Evolutionary conservation across 305 asterid species (phyloP).

Genomic region (Fraxinus nigra): DNA sequence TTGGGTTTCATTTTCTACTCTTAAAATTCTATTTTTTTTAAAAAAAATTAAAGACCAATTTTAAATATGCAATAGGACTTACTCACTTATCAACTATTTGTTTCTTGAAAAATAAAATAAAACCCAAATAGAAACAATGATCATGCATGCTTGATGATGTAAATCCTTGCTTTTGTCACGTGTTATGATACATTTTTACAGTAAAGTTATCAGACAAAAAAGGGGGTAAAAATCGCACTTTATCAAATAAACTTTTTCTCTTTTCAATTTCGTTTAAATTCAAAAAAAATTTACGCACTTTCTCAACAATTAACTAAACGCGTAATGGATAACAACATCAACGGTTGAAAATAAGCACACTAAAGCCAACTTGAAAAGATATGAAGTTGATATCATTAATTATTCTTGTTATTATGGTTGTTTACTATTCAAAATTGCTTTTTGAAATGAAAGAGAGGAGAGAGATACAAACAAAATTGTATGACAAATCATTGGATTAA

Average conservation of each 20-base stretch:
- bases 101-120: no score
- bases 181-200: neutral
- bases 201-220: slow-evolving; percentile 2
- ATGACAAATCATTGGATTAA: slow-evolving; percentile 52
- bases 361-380: neutral
- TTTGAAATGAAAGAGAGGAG: slow-evolving; percentile 24
- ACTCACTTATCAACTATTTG: no score
- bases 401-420: slow-evolving; percentile 17
- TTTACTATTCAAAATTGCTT: slow-evolving; percentile 7
- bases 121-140: neutral
- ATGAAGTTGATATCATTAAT: slow-evolving; percentile 20
- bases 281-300: neutral
- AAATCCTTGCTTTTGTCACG: neutral
- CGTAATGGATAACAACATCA: slow-evolving; percentile 13
- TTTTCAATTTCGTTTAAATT: neutral
- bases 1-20: no score
- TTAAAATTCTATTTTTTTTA: no score
- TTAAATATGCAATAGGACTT: no score
- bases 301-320: neutral
- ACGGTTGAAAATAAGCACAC: neutral
- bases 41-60: no score
- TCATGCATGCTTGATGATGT: neutral
- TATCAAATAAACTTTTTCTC: neutral
- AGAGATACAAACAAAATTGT: slow-evolving; percentile 29
- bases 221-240: slow-evolving; percentile 4